Percentiles rank a stretch among this genome's conserved stretches.
phyloP scores from a whole-genome alignment of 805 yeast species.

The Candida pini region DNA sequence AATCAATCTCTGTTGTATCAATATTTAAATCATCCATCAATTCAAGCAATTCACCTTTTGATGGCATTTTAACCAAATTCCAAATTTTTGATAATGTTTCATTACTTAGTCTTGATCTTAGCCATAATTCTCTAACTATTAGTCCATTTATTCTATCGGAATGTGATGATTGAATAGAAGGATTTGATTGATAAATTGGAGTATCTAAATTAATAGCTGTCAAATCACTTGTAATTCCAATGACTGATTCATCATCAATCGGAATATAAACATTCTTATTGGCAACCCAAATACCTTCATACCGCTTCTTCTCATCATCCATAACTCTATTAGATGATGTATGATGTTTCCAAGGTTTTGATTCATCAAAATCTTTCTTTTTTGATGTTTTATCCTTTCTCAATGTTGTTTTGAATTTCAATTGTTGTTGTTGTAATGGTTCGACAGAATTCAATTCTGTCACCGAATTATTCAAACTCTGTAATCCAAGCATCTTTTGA shows the following conservation, averaged over 20 bases:
- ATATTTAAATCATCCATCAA: not conserved
- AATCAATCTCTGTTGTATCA: not conserved
- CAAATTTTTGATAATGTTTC: conserved; percentile 63
- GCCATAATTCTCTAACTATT: conserved; percentile 78
- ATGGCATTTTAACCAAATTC: conserved; percentile 56
- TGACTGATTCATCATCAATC: conserved; percentile 5
- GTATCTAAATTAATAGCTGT: not conserved
- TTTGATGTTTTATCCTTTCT: conserved; percentile 31
- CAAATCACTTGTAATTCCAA: no score
- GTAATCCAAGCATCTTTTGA: conserved; percentile 19
- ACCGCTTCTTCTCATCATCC: conserved; percentile 73
- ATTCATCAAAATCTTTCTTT: conserved; percentile 62
- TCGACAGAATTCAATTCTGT: not conserved
- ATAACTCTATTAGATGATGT: conserved; percentile 43
- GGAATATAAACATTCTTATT: conserved; percentile 62
- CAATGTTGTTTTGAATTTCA: conserved; percentile 47
- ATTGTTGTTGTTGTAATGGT: conserved; percentile 22
- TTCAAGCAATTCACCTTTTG: conserved; percentile 38
- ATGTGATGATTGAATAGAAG: conserved; percentile 2
- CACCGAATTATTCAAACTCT: no score
- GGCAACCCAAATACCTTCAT: conserved; percentile 92
- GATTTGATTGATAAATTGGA: not conserved
- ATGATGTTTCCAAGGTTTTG: conserved; percentile 93
- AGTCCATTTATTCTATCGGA: conserved; percentile 41
- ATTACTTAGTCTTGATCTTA: conserved; percentile 63